Conservation (phyloP, 176 grass and related monocot species). For the Juncus effusus region DNA sequence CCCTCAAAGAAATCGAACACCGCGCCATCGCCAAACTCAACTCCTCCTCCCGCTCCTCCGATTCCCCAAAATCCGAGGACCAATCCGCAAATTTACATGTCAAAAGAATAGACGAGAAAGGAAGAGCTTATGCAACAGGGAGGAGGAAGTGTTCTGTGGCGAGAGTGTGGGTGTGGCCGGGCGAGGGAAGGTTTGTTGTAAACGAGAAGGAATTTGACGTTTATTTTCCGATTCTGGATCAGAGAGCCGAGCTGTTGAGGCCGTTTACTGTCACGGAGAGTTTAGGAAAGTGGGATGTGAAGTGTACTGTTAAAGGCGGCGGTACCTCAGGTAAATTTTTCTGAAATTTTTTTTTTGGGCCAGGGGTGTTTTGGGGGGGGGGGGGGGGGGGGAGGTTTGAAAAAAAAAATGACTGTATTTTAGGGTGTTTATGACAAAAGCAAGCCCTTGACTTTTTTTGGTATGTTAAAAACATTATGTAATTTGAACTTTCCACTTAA, state of each 20-base stretch:
- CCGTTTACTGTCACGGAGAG: constrained; percentile 84
- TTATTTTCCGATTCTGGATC: constrained; percentile 89
- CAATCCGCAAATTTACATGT: constrained; percentile 71
- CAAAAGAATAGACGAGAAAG: constrained; percentile 82
- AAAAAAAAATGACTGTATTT: too few relatives aligned
- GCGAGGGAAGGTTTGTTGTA: constrained; percentile 81
- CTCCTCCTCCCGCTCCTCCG: constrained; percentile 65
- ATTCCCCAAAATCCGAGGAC: constrained; percentile 66
- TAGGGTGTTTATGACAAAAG: too few relatives aligned
- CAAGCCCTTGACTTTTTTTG: too few relatives aligned
- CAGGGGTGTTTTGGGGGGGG: too few relatives aligned
- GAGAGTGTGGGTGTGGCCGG: constrained; percentile 81
- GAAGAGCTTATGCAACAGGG: constrained; percentile 92
- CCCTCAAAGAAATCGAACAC: constrained; percentile 80
- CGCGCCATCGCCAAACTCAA: constrained; percentile 60
- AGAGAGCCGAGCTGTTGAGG: constrained; percentile 80
- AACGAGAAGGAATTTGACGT: constrained; percentile 90
- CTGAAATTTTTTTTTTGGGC: too few relatives aligned
- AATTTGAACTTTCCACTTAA: too few relatives aligned
- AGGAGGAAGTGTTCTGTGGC: constrained; percentile 91
- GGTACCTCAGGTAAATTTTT: constrained; percentile 64
- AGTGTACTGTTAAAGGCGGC: constrained; percentile 87
- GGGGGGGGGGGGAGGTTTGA: too few relatives aligned
- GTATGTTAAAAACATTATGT: too few relatives aligned
- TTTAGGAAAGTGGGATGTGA: constrained; percentile 66